Base-by-base conservation (phyloP, 495 filamentous ascomycete genomes). In the Penicillium steckii region DNA sequence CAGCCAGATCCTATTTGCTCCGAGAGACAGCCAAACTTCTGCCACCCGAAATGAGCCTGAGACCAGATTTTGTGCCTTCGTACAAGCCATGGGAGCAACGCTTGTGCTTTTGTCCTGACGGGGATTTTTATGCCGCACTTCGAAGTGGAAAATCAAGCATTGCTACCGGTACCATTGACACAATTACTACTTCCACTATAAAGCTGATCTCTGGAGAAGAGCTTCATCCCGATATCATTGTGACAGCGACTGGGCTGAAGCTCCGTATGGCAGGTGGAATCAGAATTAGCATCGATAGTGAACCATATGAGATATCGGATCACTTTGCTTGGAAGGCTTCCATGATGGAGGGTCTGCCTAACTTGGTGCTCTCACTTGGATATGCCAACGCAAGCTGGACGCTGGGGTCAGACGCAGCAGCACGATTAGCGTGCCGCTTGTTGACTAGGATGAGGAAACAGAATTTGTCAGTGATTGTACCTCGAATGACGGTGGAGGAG, bases 1-100 rank as follows among this genome's bases (percentile, higher is more conserved):
- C 66, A n/a, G n/a, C n/a, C n/a, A n/a, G n/a, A n/a, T n/a, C n/a
- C n/a, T n/a, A n/a, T n/a, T n/a, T n/a, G n/a, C n/a, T n/a, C n/a
- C n/a, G n/a, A n/a, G n/a, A n/a, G n/a, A n/a, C n/a, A n/a, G n/a
- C n/a, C n/a, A 1, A 64, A 59, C 19, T 50, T 58, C 2, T 41
- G n/a, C n/a, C n/a, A n/a, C n/a, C n/a, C n/a, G n/a, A n/a, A n/a
- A n/a, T n/a, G n/a, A n/a, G n/a, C n/a, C n/a, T n/a, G n/a, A 8
- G 74, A 10, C 77, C 77, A 5, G 78, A 87, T 58, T 88, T 88
- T 71, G 75, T 75, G 19, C 85, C 85, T 0, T 45, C 50, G 4
- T 88, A 89, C 63, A 71, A 74, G 21, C 80, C 80, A 9, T 87
- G 81, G 70, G 73, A 87, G 23, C 85, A 88, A 56, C 76, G 85